Percentiles rank a stretch among this genome's conserved stretches.
Conservation (phyloP, 2,329 filamentous ascomycete species). For the Claviceps monticola region DNA sequence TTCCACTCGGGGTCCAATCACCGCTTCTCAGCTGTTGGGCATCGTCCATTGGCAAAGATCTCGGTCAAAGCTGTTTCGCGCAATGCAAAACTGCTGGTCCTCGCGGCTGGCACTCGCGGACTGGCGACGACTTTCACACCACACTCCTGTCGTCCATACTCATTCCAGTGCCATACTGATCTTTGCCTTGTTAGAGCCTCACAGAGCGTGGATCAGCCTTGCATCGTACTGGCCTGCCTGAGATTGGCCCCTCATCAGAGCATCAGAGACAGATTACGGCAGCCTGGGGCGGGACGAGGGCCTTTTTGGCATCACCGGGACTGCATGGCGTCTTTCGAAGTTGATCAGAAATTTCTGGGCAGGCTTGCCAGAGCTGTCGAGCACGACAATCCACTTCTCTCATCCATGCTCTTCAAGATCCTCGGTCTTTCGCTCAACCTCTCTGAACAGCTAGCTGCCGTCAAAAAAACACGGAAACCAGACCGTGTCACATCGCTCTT, state of each 20-base stretch:
- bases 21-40: conserved; percentile 4
- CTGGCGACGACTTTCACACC: not conserved
- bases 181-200: not conserved
- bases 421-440: conserved; percentile 83
- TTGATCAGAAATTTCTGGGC: conserved; percentile 94
- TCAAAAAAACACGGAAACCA: conserved; percentile 69
- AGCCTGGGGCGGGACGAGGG: conserved; percentile 1
- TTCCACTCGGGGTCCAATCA: conserved; percentile 4
- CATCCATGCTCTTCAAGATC: conserved; percentile 76
- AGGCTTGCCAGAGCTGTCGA: conserved; percentile 71
- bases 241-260: not conserved
- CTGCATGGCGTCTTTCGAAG: conserved; percentile 85
- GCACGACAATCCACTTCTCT: conserved; percentile 64
- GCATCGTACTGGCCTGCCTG: not conserved
- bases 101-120: not conserved
- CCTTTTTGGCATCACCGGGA: not conserved
- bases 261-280: not conserved
- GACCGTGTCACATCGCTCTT: conserved; percentile 67
- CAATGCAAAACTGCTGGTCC: not conserved
- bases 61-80: not conserved
- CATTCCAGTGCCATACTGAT: not conserved
- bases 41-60: not conserved
- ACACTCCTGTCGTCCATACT: not conserved
- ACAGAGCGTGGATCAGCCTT: not conserved
- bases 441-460: conserved; percentile 67